Base-by-base conservation (phyloP, 2,329 filamentous ascomycete genomes). In the Phaeosphaeriaceae sp. region DNA sequence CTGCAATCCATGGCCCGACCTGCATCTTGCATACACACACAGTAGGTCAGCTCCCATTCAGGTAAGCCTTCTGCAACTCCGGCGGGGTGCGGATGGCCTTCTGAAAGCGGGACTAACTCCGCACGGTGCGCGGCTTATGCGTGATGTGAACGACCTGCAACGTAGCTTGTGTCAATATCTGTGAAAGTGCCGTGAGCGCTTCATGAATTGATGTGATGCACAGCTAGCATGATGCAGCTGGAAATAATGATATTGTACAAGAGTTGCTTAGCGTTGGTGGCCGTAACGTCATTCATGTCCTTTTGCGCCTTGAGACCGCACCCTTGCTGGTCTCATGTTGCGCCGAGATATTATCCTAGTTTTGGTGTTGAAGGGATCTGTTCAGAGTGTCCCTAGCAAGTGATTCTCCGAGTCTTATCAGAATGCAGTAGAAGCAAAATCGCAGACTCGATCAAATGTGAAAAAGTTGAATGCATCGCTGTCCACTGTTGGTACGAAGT, bases 171-270 rank as follows among this genome's bases (percentile, higher is more conserved):
- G 33, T 56, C 53, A 56, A 56, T 46, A 44, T 22, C 47, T 40
- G 53, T 48, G 42, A 44, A 47, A 41, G 22, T 49, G 40, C 31
- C 24, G 31, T 33, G 10, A 25, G 42, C 22, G 45, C 15, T 48
- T 24, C 36, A 36, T n/a, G 33, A 42, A 45, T 40, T 45, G 24
- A 40, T 48, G 19, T 56, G 53, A 33, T 51, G 47, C 41, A 48
- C 40, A 31, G 47, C 48, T 51, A 47, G 42, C 22, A 41, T 51
- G 41, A 40, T 41, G 48, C 47, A 51, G 53, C 42, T 63, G 42
- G 54, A 56, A 48, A 53, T 22, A 41, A 57, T 48, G 46, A 51
- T 65, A 63, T 63, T 61, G 57, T 69, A 69, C 65, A 69, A 58
- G 54, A 61, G 51, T 33, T 56, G 42, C 17, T 56, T 47, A 51